phyloP scores from a whole-genome alignment of 164 flowering plant genomes.

The Tetrastigma voinierianum region DNA sequence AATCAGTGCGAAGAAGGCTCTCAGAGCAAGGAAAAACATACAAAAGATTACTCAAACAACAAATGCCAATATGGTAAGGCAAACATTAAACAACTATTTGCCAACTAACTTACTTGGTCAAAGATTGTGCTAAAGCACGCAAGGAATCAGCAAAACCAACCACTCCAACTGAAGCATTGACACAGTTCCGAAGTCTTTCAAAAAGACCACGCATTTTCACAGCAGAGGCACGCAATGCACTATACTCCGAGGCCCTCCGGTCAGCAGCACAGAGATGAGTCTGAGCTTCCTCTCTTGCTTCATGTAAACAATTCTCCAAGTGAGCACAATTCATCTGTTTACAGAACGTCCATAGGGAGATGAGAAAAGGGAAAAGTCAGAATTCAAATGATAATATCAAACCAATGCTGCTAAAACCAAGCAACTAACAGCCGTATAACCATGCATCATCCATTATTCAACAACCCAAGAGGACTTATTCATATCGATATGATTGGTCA shows the following conservation, averaged over 20 bases:
- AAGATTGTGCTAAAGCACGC: constrained; percentile 75
- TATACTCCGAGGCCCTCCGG: constrained; percentile 86
- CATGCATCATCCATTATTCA: no score
- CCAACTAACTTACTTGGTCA: constrained; percentile 63
- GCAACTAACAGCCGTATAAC: no score
- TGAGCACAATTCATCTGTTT: constrained; percentile 98
- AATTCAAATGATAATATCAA: no score
- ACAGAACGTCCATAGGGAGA: constrained; percentile 6
- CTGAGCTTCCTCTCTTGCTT: constrained; percentile 98
- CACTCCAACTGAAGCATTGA: constrained; percentile 59
- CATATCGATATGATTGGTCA: no score
- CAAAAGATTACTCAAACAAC: background rate
- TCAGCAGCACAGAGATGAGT: constrained; percentile 97
- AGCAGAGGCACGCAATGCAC: constrained; percentile 83
- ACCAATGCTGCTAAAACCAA: no score
- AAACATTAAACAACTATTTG: background rate
- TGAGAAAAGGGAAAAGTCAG: background rate
- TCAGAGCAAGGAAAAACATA: background rate
- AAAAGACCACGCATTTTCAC: constrained; percentile 86
- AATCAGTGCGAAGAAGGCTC: no score
- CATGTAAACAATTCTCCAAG: constrained; percentile 95
- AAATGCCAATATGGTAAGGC: background rate
- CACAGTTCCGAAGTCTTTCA: constrained; percentile 71
- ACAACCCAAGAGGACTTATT: no score
- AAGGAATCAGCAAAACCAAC: constrained; percentile 73